Conservation (phyloP, 345 rosid genomes). For the Chamaenerion angustifolium region DNA sequence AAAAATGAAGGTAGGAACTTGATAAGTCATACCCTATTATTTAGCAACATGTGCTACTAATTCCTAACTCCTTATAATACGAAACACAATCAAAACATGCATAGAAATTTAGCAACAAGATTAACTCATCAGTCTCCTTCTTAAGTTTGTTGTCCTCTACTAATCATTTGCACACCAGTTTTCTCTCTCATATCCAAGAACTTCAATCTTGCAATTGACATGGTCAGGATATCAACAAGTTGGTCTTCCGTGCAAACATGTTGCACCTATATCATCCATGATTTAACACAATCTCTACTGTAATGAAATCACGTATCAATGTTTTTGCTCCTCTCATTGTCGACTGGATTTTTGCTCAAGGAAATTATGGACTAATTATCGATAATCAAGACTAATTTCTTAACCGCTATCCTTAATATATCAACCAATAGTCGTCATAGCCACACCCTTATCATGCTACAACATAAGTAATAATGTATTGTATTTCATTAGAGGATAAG, state of each 20-base stretch:
- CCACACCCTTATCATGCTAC: neutral
- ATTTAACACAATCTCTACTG: constrained; percentile 6
- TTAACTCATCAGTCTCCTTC: no score
- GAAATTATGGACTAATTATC: constrained; percentile 8
- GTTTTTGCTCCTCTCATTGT: constrained; percentile 10
- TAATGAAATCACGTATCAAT: constrained; percentile 9
- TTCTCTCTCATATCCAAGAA: constrained; percentile 6
- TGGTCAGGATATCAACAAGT: constrained; percentile 9
- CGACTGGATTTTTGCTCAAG: constrained; percentile 7
- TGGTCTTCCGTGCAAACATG: constrained; percentile 5
- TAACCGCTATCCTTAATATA: no score
- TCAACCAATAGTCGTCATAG: neutral
- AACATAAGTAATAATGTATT: neutral
- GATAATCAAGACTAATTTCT: no score
- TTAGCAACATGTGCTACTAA: no score
- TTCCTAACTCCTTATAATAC: no score
- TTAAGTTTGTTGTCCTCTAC: no score
- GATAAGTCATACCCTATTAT: no score
- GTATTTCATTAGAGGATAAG: neutral
- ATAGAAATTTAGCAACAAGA: no score
- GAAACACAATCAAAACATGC: no score
- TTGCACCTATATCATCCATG: neutral
- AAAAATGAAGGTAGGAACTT: no score
- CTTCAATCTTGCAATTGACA: constrained; percentile 2
- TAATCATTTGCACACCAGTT: no score